These are phyloP conservation scores for Tuctoria greenei DNA, from an alignment of 176 grass and related monocot species.

Conservation along the genomic window DNA sequence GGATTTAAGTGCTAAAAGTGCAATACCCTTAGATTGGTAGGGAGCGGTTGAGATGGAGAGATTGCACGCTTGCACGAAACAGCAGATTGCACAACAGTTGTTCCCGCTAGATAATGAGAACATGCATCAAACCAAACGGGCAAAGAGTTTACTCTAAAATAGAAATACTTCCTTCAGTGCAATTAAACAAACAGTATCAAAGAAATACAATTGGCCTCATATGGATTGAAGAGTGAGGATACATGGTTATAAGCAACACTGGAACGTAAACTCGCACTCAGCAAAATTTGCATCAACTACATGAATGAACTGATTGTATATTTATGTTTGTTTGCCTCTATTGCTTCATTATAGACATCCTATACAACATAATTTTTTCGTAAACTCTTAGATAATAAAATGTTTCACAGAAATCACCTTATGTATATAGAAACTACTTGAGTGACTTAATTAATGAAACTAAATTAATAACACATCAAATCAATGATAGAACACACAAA, in stretches of 20 bases:
- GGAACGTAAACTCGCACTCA: too few species aligned
- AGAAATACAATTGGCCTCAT: background rate
- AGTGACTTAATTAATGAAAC: background rate
- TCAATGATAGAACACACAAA: background rate
- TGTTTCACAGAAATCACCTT: background rate
- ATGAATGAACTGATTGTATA: background rate
- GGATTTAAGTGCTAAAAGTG: too few species aligned
- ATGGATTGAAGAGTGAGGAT: constrained; percentile 5
- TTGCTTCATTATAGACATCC: background rate
- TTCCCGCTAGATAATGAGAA: background rate
- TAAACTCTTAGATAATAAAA: background rate
- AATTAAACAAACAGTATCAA: background rate
- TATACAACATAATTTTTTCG: background rate
- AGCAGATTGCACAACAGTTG: too few species aligned
- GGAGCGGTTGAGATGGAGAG: too few species aligned
- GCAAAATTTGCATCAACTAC: background rate
- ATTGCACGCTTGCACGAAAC: too few species aligned
- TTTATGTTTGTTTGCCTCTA: background rate
- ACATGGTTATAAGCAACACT: background rate
- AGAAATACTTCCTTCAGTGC: background rate
- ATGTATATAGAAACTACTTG: background rate
- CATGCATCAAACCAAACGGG: background rate
- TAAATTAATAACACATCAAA: background rate
- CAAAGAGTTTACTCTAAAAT: background rate
- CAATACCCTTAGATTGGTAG: too few species aligned